Evolutionary conservation across 2,329 filamentous ascomycete genomes (phyloP).

Genomic region (Coleophoma crateriformis): DNA sequence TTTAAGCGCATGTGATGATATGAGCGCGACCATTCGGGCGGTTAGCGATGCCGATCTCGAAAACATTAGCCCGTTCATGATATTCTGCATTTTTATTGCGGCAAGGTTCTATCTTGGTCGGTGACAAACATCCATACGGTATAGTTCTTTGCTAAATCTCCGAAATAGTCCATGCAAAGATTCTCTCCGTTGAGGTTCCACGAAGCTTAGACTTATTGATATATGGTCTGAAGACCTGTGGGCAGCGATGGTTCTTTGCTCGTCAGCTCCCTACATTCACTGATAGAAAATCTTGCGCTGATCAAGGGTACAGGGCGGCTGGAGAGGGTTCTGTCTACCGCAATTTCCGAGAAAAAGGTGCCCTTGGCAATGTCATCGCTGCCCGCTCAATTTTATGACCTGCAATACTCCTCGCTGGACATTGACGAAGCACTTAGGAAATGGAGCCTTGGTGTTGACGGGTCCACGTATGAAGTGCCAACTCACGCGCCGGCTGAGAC

Average conservation of each 20-base stretch:
- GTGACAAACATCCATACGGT: background rate
- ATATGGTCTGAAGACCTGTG: constrained; percentile 12
- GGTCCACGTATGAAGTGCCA: background rate
- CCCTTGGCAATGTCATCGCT: constrained; percentile 4
- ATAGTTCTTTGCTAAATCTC: background rate
- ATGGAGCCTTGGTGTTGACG: background rate
- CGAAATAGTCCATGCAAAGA: constrained; percentile 8
- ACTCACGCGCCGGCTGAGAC: background rate
- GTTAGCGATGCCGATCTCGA: constrained; percentile 9
- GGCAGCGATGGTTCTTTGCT: constrained; percentile 13
- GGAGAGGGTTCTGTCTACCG: constrained; percentile 7
- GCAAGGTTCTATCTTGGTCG: constrained; percentile 11
- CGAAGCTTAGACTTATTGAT: constrained; percentile 8
- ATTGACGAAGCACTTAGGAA: constrained; percentile 8
- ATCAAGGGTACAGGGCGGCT: background rate
- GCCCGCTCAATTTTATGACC: constrained; percentile 10
- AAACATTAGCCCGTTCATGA: constrained; percentile 9
- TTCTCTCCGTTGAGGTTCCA: constrained; percentile 10
- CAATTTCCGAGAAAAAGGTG: constrained; percentile 8
- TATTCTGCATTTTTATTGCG: constrained; percentile 12
- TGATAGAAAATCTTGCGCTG: too few relatives aligned
- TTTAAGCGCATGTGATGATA: constrained; percentile 10
- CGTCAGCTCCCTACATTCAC: background rate
- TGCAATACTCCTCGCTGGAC: constrained; percentile 10
- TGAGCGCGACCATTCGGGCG: constrained; percentile 6